Evolutionary conservation across 768 basidiomycete genomes (phyloP).

Genomic region (Pisolithus tinctorius): DNA sequence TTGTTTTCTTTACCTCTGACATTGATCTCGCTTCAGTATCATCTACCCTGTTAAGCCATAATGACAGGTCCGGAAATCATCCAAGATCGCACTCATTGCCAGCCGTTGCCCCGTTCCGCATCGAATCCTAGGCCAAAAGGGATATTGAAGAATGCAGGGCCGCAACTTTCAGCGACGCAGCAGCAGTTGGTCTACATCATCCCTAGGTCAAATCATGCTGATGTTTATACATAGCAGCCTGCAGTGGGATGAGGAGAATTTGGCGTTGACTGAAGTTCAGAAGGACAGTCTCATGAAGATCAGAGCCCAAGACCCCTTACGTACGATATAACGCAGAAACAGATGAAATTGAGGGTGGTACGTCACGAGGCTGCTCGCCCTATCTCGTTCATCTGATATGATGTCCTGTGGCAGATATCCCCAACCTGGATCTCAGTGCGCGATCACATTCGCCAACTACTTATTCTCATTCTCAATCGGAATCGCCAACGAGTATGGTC

Average conservation of each 20-base stretch:
- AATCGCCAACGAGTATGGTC: constrained; percentile 56
- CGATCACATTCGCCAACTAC: constrained; percentile 28
- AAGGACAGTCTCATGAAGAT: constrained; percentile 99
- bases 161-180: constrained; percentile 33
- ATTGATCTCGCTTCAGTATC: not conserved
- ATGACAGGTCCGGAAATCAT: constrained; percentile 27
- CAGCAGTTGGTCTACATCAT: constrained; percentile 42
- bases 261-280: constrained; percentile 86
- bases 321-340: constrained; percentile 85
- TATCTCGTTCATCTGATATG: not conserved
- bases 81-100: constrained; percentile 39
- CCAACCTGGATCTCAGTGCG: constrained; percentile 57
- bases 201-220: not conserved
- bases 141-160: constrained; percentile 79
- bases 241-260: constrained; percentile 94
- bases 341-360: constrained; percentile 82
- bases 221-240: constrained; percentile 42
- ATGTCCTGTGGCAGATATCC: constrained; percentile 57
- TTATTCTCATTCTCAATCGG: constrained; percentile 34
- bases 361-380: constrained; percentile 11
- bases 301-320: constrained; percentile 93
- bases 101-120: constrained; percentile 48
- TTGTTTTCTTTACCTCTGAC: not conserved
- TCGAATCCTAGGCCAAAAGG: constrained; percentile 78
- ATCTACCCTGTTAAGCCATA: not conserved